phyloP scores from a whole-genome alignment of 2,329 filamentous ascomycete species.

The Blastomyces gilchristii region DNA sequence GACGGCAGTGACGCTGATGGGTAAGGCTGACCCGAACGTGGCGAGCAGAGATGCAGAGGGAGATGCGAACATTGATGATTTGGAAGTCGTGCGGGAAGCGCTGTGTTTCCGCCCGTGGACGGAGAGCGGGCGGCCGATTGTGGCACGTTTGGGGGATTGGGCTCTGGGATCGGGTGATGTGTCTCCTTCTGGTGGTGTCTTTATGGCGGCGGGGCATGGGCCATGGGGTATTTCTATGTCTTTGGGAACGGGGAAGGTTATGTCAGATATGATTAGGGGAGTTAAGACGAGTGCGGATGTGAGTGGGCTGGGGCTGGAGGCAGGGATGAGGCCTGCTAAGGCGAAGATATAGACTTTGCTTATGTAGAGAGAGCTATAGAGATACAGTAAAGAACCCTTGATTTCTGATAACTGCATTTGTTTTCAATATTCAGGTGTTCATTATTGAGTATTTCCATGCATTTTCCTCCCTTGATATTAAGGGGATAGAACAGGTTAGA shows the following conservation, averaged over 20 bases:
- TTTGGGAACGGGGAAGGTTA: slow-evolving; percentile 58
- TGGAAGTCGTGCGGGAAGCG: slow-evolving; percentile 54
- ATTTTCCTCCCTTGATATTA: not conserved
- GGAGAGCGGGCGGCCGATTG: slow-evolving; percentile 51
- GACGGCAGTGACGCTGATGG: slow-evolving; percentile 28
- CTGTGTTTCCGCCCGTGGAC: slow-evolving; percentile 67
- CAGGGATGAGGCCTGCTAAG: not conserved
- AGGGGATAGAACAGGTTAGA: not conserved
- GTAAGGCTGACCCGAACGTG: slow-evolving; percentile 17
- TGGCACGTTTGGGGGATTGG: slow-evolving; percentile 47
- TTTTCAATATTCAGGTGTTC: not conserved
- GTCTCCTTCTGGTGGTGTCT: slow-evolving; percentile 51
- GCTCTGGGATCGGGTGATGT: slow-evolving; percentile 44
- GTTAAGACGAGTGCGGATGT: slow-evolving; percentile 51
- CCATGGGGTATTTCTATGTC: slow-evolving; percentile 61
- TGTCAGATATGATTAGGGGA: slow-evolving; percentile 60
- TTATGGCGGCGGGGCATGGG: slow-evolving; percentile 61
- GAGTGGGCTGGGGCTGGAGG: slow-evolving; percentile 36
- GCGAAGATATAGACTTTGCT: slow-evolving; percentile 1
- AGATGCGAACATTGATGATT: slow-evolving; percentile 36
- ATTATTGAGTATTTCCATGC: not conserved
- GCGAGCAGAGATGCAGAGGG: slow-evolving; percentile 15
- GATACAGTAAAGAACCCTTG: not conserved
- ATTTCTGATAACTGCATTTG: not conserved
- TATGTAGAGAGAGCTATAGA: not conserved